Conservation (phyloP, 1,284 basidiomycete genomes). For the Rhodofomes roseus region DNA sequence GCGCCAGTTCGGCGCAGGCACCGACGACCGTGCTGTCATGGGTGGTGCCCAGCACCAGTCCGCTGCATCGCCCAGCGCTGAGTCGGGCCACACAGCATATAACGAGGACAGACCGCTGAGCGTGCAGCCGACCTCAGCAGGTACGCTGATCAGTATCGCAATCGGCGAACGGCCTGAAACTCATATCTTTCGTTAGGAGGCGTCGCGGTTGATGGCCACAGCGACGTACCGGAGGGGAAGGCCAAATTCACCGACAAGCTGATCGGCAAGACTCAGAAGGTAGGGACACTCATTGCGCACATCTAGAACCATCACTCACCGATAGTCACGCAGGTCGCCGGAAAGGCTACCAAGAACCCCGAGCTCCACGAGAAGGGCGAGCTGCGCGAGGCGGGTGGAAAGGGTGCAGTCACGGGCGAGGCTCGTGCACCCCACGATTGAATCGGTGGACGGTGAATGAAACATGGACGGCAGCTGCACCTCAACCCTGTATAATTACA, state of each 20-base stretch:
- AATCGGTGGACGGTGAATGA: background rate
- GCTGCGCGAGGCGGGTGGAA: conserved; percentile 50
- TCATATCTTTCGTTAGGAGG: conserved; percentile 27
- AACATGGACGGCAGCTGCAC: background rate
- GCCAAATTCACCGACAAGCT: conserved; percentile 47
- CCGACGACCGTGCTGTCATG: conserved; percentile 21
- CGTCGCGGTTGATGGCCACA: conserved; percentile 41
- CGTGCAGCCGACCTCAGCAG: conserved; percentile 35
- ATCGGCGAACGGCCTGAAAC: background rate
- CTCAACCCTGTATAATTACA: background rate
- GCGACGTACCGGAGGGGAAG: conserved; percentile 39
- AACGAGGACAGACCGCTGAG: conserved; percentile 38
- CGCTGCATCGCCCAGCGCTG: background rate
- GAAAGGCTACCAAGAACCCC: conserved; percentile 44
- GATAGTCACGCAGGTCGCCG: conserved; percentile 37
- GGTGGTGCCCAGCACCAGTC: conserved; percentile 23
- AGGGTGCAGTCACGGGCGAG: conserved; percentile 39
- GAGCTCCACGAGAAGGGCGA: conserved; percentile 55
- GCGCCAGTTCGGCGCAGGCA: conserved; percentile 20
- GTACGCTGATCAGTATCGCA: conserved; percentile 26
- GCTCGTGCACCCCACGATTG: conserved; percentile 42
- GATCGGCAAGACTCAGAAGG: conserved; percentile 54
- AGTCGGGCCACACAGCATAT: conserved; percentile 28
- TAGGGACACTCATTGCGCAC: conserved; percentile 12
- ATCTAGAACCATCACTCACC: background rate